Percentiles rank a stretch among this genome's conserved stretches.
Conservation (phyloP, 148 eudicot species). For the Rhododendron simsii region DNA sequence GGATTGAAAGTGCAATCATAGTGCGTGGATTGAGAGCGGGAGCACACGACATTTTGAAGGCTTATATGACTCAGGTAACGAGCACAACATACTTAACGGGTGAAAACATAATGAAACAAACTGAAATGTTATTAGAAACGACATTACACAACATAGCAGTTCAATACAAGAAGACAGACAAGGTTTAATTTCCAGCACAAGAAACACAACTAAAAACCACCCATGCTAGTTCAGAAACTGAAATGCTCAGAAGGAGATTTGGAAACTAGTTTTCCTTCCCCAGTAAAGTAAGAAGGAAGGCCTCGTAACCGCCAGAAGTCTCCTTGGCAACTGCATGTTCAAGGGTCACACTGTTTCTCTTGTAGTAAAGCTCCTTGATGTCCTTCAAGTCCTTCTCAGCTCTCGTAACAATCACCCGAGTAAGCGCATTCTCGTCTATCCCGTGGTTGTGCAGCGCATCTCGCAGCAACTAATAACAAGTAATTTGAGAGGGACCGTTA, state of each 20-base stretch:
- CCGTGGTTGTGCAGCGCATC: conserved; percentile 48
- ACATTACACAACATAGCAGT: not conserved
- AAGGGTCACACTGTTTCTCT: conserved; percentile 45
- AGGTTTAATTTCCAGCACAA: not conserved
- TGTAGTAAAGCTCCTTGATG: conserved; percentile 29
- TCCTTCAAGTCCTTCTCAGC: conserved; percentile 24
- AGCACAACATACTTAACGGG: not conserved
- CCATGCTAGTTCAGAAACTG: not conserved
- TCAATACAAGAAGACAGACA: not conserved
- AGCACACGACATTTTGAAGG: too few species aligned
- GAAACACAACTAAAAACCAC: not conserved
- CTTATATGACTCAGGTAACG: too few species aligned
- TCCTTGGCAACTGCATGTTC: conserved; percentile 48
- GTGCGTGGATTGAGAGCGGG: too few species aligned
- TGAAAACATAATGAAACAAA: not conserved
- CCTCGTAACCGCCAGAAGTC: conserved; percentile 67
- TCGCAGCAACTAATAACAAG: conserved; percentile 43
- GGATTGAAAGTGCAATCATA: too few species aligned
- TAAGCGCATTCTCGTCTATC: conserved; percentile 67
- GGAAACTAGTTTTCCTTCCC: conserved; percentile 40
- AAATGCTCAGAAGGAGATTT: not conserved
- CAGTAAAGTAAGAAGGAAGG: conserved; percentile 67
- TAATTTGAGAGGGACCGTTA: not conserved
- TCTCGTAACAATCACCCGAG: conserved; percentile 27
- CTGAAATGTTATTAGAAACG: not conserved